Percentiles rank a stretch among this genome's conserved stretches.
Conservation (phyloP, 2,329 filamentous ascomycete genomes). For the Dothistroma pini region DNA sequence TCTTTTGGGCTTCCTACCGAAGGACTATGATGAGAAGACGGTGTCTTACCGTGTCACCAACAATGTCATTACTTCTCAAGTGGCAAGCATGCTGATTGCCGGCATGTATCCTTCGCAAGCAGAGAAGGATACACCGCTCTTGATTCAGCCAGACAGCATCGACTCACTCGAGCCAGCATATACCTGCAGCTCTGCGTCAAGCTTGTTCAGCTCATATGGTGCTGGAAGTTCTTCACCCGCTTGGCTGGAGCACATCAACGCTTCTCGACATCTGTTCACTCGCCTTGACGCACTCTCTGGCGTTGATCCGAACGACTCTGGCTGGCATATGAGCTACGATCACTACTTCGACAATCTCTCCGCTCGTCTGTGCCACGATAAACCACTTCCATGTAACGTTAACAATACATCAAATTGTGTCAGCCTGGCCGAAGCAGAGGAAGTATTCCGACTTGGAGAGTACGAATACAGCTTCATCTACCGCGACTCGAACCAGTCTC, state of each 20-base stretch:
- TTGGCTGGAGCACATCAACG: conserved; percentile 64
- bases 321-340: conserved; percentile 70
- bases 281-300: conserved; percentile 66
- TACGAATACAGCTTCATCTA: conserved; percentile 80
- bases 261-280: conserved; percentile 53
- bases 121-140: conserved; percentile 35
- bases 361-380: conserved; percentile 70
- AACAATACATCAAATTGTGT: conserved; percentile 56
- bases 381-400: conserved; percentile 65
- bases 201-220: conserved; percentile 45
- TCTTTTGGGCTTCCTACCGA: conserved; percentile 64
- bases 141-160: conserved; percentile 52
- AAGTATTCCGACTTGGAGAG: conserved; percentile 71
- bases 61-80: conserved; percentile 78
- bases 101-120: conserved; percentile 59
- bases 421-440: conserved; percentile 58
- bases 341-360: conserved; percentile 85
- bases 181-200: conserved; percentile 54
- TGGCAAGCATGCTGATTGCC: conserved; percentile 68
- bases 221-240: conserved; percentile 43
- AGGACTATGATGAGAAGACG: conserved; percentile 41
- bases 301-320: conserved; percentile 52
- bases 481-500: conserved; percentile 60
- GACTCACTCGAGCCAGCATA: conserved; percentile 76
- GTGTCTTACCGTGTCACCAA: conserved; percentile 71